phyloP scores from a whole-genome alignment of 148 eudicot genomes.

The Rhododendron vialii region DNA sequence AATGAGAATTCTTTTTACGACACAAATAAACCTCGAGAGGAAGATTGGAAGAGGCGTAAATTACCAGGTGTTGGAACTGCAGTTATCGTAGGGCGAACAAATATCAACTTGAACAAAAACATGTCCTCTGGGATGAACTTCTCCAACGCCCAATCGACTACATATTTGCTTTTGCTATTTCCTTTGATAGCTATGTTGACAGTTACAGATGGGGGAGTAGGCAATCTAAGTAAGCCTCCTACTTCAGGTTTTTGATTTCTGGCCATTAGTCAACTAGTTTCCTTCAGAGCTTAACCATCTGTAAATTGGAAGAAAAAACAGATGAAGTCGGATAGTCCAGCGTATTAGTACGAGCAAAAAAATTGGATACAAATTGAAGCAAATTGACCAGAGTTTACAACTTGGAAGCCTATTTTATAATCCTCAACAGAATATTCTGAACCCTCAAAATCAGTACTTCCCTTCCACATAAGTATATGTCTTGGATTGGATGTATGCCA shows the following conservation, averaged over 20 bases:
- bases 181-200: conserved; percentile 70
- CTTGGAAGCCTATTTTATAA: background rate
- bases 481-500: background rate
- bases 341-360: background rate
- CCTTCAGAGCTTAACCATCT: conserved; percentile 5
- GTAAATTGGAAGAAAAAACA: conserved; percentile 10
- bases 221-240: conserved; percentile 23
- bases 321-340: background rate
- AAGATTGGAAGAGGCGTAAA: conserved; percentile 16
- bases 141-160: conserved; percentile 71
- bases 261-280: conserved; percentile 23
- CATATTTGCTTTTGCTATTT: conserved; percentile 49
- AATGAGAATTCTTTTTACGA: background rate
- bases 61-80: conserved; percentile 88
- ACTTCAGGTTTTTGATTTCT: conserved; percentile 18
- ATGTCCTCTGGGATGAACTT: conserved; percentile 57
- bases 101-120: conserved; percentile 59
- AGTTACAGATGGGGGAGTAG: conserved; percentile 21
- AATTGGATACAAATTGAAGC: background rate
- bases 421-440: background rate
- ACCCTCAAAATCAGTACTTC: background rate
- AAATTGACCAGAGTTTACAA: background rate
- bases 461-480: background rate
- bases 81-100: conserved; percentile 62
- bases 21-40: background rate